Evolutionary conservation across 2,329 filamentous ascomycete species (phyloP), one percentile per base, ranked within the genome.

Genomic region (Zymoseptoria tritici): DNA sequence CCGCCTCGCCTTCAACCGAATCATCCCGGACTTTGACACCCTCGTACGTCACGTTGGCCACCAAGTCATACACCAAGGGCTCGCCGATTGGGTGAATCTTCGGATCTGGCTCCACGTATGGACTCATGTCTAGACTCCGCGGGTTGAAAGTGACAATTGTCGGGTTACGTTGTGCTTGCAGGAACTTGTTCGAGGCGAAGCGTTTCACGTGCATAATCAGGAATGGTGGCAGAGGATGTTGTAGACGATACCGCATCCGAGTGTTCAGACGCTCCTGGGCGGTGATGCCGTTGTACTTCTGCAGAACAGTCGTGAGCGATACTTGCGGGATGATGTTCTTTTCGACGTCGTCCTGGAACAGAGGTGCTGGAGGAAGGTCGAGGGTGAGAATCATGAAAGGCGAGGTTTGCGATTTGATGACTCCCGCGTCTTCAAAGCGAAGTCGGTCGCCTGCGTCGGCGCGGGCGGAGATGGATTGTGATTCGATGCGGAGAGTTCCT

Each of bases 121-220:
- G 91, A 4, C 86, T 83, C 80, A 97, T 87, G 73, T 99, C 91
- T 8, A 99, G 84, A 50, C 87, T 85, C 71, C 87, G 83, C 4
- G 90, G 88, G 64, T 93, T 90, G 75, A 97, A 99, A 0, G 93
- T 97, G 64, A 99, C 94, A 70, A 99, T 99, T 9, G 94, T 99
- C 0, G 93, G 94, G 74, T 99, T 99, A 55, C 94, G 89, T 56
- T 74, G 71, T 77, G 97, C 93, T 2, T 88, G 85, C 20, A 99
- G 90, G 71, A 99, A 99, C 74, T 97, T 96, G 80, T 99, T 99
- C 66, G 89, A 87, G 67, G 87, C 90, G 81, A 99, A 99, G 67
- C 94, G 91, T 79, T 97, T 97, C 78, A 97, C 87, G 78, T 99
- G 93, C 78, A 99, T 91, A 57, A 94, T 80, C 19, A 99, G 84